phyloP scores from a whole-genome alignment of 1,139 yeast species.

The Lodderomyces parapsilosis region DNA sequence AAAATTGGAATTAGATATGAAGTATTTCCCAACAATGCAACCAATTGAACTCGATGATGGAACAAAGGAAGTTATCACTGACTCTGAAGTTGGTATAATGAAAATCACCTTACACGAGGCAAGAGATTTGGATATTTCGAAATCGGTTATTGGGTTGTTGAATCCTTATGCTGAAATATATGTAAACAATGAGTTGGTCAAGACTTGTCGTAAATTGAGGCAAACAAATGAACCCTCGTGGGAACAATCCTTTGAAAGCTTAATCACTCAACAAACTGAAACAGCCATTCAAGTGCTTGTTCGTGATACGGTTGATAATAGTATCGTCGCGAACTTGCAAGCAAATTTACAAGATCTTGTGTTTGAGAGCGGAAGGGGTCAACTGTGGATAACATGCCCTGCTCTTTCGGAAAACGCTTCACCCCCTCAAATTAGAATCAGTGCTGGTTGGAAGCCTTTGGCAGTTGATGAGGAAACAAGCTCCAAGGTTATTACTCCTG shows the following conservation, averaged over 20 bases:
- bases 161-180: constrained; percentile 71
- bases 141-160: constrained; percentile 65
- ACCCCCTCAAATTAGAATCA: constrained; percentile 50
- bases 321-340: constrained; percentile 52
- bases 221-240: constrained; percentile 71
- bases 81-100: constrained; percentile 68
- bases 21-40: constrained; percentile 60
- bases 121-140: constrained; percentile 61
- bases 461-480: constrained; percentile 50
- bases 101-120: constrained; percentile 73
- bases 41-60: constrained; percentile 51
- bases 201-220: constrained; percentile 58
- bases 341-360: constrained; percentile 55
- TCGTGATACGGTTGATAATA: constrained; percentile 53
- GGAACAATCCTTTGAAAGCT: constrained; percentile 60
- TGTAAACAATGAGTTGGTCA: constrained; percentile 53
- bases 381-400: constrained; percentile 48
- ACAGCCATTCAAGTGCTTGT: constrained; percentile 55
- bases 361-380: constrained; percentile 53
- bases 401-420: constrained; percentile 33
- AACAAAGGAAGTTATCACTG: constrained; percentile 46
- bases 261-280: constrained; percentile 58
- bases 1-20: constrained; percentile 56
- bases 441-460: constrained; percentile 73
- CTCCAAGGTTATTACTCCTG: constrained; percentile 42